phyloP scores from a whole-genome alignment of 1,284 basidiomycete species.

The Psilocybe mexicana region DNA sequence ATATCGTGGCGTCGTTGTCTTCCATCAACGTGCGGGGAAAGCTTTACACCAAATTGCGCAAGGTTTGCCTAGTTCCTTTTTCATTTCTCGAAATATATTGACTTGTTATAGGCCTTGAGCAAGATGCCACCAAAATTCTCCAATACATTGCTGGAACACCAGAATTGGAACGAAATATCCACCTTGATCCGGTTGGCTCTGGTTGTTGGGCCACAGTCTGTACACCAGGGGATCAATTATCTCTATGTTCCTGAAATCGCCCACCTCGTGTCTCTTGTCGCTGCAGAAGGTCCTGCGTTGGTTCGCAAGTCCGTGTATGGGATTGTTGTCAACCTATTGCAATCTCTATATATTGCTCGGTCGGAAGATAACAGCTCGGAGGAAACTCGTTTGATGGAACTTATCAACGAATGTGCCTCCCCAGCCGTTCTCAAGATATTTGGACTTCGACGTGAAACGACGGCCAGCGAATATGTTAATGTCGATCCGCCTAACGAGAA shows the following conservation, averaged over 20 bases:
- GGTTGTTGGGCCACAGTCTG: slow-evolving; percentile 69
- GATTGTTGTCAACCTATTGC: slow-evolving; percentile 78
- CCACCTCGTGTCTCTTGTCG: slow-evolving; percentile 75
- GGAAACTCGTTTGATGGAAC: slow-evolving; percentile 53
- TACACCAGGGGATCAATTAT: slow-evolving; percentile 65
- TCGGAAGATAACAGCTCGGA: slow-evolving; percentile 52
- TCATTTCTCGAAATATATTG: neutral
- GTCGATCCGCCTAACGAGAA: slow-evolving; percentile 61
- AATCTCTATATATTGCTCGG: slow-evolving; percentile 65
- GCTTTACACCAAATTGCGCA: slow-evolving; percentile 76
- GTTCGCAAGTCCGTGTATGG: slow-evolving; percentile 83
- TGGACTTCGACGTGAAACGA: slow-evolving; percentile 62
- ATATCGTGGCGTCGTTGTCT: slow-evolving; percentile 73
- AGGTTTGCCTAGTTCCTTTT: slow-evolving; percentile 42
- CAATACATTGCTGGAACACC: slow-evolving; percentile 62
- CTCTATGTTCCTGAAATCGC: slow-evolving; percentile 82
- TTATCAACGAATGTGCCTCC: slow-evolving; percentile 63
- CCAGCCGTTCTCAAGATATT: slow-evolving; percentile 69
- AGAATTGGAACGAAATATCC: slow-evolving; percentile 84
- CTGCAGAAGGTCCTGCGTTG: slow-evolving; percentile 70
- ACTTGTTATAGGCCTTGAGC: slow-evolving; percentile 57
- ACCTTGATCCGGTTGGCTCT: slow-evolving; percentile 75
- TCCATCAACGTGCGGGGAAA: slow-evolving; percentile 79
- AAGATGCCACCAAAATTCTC: slow-evolving; percentile 69
- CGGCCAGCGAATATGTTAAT: slow-evolving; percentile 63